These are phyloP conservation scores for Plasmodium relictum DNA, from an alignment of 169 alveolate genomes.

Conservation along the genomic window DNA sequence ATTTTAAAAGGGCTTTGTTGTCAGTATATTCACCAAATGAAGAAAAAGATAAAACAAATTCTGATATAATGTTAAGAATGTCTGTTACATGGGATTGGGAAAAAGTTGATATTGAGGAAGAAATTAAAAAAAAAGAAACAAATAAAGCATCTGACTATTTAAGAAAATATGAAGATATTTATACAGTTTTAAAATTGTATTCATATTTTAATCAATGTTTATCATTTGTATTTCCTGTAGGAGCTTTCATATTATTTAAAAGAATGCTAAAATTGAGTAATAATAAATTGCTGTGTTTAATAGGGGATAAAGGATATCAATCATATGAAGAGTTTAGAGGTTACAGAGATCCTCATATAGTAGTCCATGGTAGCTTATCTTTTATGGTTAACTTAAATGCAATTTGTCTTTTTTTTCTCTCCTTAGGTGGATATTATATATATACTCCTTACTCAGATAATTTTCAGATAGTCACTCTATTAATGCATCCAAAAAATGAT, in stretches of 20 bases:
- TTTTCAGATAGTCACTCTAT: conserved; percentile 85
- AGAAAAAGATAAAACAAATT: conserved; percentile 89
- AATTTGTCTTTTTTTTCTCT: conserved; percentile 82
- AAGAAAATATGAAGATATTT: conserved; percentile 77
- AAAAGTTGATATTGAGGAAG: conserved; percentile 56
- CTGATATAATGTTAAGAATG: conserved; percentile 92
- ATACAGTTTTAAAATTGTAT: conserved; percentile 80
- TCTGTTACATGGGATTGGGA: conserved; percentile 88
- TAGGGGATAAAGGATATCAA: conserved; percentile 91
- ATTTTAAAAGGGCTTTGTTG: conserved; percentile 86
- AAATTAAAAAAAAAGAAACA: conserved; percentile 43
- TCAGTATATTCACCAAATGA: conserved; percentile 87
- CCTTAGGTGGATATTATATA: conserved; percentile 86
- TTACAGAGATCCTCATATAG: conserved; percentile 88
- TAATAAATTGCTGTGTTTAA: conserved; percentile 82
- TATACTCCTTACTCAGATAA: conserved; percentile 89
- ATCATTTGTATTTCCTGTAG: conserved; percentile 88
- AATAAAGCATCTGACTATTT: conserved; percentile 67
- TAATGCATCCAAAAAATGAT: conserved; percentile 45
- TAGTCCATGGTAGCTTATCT: conserved; percentile 89
- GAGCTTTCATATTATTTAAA: conserved; percentile 85
- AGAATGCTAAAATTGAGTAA: conserved; percentile 80
- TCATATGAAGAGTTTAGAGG: conserved; percentile 87
- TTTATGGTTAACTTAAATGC: conserved; percentile 90
- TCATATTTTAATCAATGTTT: conserved; percentile 78